Evolutionary conservation across 441 rosid species (phyloP).

Genomic region (Geranium incanum): DNA sequence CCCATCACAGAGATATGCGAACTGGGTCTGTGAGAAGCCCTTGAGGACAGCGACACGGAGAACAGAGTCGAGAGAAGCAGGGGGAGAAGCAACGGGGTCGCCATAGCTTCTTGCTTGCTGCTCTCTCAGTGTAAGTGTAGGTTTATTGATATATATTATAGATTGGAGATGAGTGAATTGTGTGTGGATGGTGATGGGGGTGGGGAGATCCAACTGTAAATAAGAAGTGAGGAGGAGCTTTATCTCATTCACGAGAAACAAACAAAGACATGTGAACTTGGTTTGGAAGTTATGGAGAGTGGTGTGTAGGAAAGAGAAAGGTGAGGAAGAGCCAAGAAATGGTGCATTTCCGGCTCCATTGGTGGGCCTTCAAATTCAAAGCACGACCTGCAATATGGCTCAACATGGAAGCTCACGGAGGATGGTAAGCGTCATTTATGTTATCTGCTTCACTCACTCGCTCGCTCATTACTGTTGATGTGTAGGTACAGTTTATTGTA

Average conservation of each 20-base stretch:
- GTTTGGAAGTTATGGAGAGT: conserved; percentile 42
- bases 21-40: conserved; percentile 24
- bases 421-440: background rate
- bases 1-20: conserved; percentile 75
- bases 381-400: background rate
- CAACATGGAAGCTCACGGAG: conserved; percentile 2
- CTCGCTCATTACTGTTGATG: background rate
- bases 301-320: conserved; percentile 23
- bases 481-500: background rate
- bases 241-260: conserved; percentile 30
- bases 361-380: background rate
- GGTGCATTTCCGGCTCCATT: background rate
- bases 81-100: conserved; percentile 9
- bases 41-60: conserved; percentile 29
- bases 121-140: conserved; percentile 13
- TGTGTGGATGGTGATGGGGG: conserved; percentile 17
- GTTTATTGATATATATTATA: conserved; percentile 22
- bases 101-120: background rate
- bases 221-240: conserved; percentile 25
- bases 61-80: conserved; percentile 32
- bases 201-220: conserved; percentile 42
- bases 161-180: conserved; percentile 21
- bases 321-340: background rate
- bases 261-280: conserved; percentile 64
- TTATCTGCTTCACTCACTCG: background rate